phyloP scores from a whole-genome alignment of 2,329 filamentous ascomycete genomes.

The Knoxdaviesia capensis region DNA sequence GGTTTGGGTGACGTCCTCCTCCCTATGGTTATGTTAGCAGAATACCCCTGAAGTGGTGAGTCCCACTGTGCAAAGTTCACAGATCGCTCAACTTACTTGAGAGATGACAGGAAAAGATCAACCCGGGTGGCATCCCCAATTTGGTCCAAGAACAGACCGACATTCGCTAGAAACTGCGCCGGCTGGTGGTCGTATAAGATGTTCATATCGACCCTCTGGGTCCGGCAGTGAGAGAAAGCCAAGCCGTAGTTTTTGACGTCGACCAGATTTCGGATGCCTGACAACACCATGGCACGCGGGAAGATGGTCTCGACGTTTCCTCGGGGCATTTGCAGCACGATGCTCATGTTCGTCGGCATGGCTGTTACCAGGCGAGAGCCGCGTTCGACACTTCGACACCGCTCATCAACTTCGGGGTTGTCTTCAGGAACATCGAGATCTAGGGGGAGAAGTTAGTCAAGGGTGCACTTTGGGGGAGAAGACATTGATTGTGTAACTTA shows the following conservation, averaged over 20 bases:
- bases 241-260: constrained; percentile 61
- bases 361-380: constrained; percentile 74
- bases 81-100: constrained; percentile 33
- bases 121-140: constrained; percentile 64
- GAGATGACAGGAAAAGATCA: constrained; percentile 75
- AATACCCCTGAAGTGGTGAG: no score
- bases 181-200: constrained; percentile 90
- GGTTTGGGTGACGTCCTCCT: constrained; percentile 82
- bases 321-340: constrained; percentile 86
- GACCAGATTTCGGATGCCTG: constrained; percentile 68
- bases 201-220: constrained; percentile 93
- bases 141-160: constrained; percentile 65
- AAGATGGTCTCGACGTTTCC: constrained; percentile 93
- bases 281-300: constrained; percentile 78
- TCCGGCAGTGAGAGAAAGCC: constrained; percentile 75
- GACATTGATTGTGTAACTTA: constrained; percentile 15
- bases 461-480: no score
- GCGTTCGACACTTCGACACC: constrained; percentile 80
- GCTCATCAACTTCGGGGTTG: constrained; percentile 78
- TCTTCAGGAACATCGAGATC: constrained; percentile 69
- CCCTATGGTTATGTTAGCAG: constrained; percentile 23
- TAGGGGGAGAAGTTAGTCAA: constrained; percentile 15
- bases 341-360: constrained; percentile 68
- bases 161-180: constrained; percentile 58
- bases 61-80: not conserved